phyloP scores from a whole-genome alignment of 345 rosid species.

The Bruguiera parviflora region DNA sequence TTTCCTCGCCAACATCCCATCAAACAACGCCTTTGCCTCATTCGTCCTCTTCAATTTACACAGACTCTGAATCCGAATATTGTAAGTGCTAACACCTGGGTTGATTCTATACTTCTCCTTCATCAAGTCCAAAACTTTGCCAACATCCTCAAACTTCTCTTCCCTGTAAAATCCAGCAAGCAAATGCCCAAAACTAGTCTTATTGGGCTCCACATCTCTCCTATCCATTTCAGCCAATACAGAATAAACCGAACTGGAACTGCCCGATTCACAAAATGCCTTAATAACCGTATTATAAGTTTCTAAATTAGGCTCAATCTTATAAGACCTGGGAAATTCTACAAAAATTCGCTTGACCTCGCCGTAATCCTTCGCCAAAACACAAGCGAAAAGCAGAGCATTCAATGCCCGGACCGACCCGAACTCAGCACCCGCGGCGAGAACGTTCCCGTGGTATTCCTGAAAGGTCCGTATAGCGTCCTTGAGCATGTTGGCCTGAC shows the following conservation, averaged over 20 bases:
- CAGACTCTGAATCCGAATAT: constrained; percentile 61
- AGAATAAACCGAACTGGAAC: constrained; percentile 59
- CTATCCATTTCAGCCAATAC: constrained; percentile 73
- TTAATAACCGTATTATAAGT: constrained; percentile 60
- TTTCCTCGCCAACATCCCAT: constrained; percentile 45
- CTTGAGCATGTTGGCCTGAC: constrained; percentile 70
- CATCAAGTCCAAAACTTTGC: constrained; percentile 55
- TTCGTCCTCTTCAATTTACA: constrained; percentile 52
- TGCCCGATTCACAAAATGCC: constrained; percentile 62
- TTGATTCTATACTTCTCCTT: constrained; percentile 45
- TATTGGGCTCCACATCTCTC: constrained; percentile 48
- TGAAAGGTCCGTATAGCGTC: constrained; percentile 52
- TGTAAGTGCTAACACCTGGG: constrained; percentile 43
- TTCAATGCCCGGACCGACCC: constrained; percentile 58
- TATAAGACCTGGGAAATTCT: constrained; percentile 52
- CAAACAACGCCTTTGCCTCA: constrained; percentile 62
- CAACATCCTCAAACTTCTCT: constrained; percentile 69
- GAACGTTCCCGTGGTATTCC: constrained; percentile 37
- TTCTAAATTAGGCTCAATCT: constrained; percentile 57
- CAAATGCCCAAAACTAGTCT: constrained; percentile 45
- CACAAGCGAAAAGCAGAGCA: constrained; percentile 59
- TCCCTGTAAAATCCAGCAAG: constrained; percentile 69
- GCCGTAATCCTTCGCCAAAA: constrained; percentile 51
- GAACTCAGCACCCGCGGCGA: constrained; percentile 13
- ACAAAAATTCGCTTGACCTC: constrained; percentile 60